Conservation (phyloP, 1,284 basidiomycete species). For the Trametes polyzona region DNA sequence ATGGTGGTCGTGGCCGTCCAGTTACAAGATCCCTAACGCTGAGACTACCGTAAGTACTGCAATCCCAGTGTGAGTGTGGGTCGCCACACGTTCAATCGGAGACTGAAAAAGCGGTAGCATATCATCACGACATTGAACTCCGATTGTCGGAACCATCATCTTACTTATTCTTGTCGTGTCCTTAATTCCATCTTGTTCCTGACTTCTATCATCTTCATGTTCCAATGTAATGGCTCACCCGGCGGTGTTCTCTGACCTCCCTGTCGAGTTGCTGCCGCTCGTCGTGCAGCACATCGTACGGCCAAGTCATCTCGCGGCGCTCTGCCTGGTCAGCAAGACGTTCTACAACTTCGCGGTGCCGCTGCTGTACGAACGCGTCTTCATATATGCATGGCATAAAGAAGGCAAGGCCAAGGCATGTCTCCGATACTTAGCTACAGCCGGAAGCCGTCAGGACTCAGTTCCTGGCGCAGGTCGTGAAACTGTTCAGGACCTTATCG, state of each 20-base stretch:
- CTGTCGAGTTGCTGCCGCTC: constrained; percentile 60
- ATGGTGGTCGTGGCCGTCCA: constrained; percentile 7
- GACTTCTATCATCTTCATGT: neutral
- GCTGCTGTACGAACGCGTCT: constrained; percentile 56
- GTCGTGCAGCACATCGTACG: constrained; percentile 55
- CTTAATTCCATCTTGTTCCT: neutral
- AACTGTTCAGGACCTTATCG: constrained; percentile 56
- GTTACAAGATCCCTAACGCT: neutral
- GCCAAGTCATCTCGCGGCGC: constrained; percentile 51
- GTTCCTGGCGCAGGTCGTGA: constrained; percentile 44
- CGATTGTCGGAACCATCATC: too few relatives aligned
- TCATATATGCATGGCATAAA: constrained; percentile 70
- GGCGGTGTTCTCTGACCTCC: constrained; percentile 41
- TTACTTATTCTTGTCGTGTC: too few relatives aligned
- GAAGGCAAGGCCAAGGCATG: constrained; percentile 64
- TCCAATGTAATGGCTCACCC: neutral
- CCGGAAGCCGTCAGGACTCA: neutral
- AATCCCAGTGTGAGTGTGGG: neutral
- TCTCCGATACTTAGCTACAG: constrained; percentile 22
- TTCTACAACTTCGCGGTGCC: constrained; percentile 55
- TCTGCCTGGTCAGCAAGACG: constrained; percentile 58
- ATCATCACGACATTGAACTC: too few relatives aligned
- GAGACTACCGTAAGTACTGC: neutral
- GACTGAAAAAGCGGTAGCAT: neutral
- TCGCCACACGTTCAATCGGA: constrained; percentile 1